Percentiles rank a stretch among this genome's conserved stretches.
phyloP scores from a whole-genome alignment of 2,329 filamentous ascomycete genomes.

The Chaetomium globosum region DNA sequence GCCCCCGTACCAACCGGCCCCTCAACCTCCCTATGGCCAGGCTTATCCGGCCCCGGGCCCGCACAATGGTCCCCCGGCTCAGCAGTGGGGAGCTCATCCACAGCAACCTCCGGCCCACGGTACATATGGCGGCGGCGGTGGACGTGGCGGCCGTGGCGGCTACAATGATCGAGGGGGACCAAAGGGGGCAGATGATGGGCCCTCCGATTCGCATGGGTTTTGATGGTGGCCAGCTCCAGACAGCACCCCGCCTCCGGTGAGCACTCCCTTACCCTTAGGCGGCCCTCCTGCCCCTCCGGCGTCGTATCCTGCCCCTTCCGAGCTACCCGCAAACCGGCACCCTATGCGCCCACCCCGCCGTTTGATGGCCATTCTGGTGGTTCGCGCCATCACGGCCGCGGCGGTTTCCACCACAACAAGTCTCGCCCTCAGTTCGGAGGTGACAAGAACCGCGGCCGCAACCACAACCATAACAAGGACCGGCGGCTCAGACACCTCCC shows the following conservation, averaged over 20 bases:
- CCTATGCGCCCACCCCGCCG: constrained; percentile 37
- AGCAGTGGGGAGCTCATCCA: constrained; percentile 48
- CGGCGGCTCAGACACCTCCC: constrained; percentile 37
- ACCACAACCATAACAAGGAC: constrained; percentile 40
- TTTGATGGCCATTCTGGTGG: constrained; percentile 42
- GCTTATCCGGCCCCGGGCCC: constrained; percentile 41
- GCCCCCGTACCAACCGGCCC: constrained; percentile 32
- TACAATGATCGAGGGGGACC: constrained; percentile 47
- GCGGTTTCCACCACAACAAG: constrained; percentile 45
- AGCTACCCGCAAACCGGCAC: constrained; percentile 46
- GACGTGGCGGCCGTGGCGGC: constrained; percentile 46
- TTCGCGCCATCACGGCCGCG: constrained; percentile 44
- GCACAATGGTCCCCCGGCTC: constrained; percentile 43
- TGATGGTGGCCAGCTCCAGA: constrained; percentile 45
- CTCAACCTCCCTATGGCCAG: constrained; percentile 42
- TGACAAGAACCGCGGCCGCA: constrained; percentile 46
- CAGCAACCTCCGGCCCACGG: constrained; percentile 40
- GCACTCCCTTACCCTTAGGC: constrained; percentile 48
- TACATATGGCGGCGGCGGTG: constrained; percentile 45
- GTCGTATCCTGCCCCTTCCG: constrained; percentile 42
- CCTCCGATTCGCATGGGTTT: constrained; percentile 59
- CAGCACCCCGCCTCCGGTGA: constrained; percentile 53
- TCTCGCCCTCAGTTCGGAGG: constrained; percentile 45
- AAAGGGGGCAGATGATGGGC: constrained; percentile 51
- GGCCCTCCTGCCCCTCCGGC: constrained; percentile 39